Evolutionary conservation across 805 yeast species (phyloP).

Genomic region (Saccharomycopsis capsularis): DNA sequence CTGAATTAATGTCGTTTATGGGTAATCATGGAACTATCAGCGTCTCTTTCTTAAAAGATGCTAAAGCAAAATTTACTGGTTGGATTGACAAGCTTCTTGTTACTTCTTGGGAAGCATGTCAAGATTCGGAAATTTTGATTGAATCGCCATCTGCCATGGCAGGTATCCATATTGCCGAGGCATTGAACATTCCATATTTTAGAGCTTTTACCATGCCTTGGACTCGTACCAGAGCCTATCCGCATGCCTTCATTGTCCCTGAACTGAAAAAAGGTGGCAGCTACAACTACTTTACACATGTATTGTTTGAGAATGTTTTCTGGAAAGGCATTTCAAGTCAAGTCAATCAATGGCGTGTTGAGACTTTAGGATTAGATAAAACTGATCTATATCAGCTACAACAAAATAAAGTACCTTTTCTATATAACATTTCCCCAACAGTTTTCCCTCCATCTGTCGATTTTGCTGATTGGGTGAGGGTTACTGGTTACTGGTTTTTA

Average conservation of each 20-base stretch:
- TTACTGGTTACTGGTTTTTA: conserved; percentile 93
- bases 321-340: conserved; percentile 91
- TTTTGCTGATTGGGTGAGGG: conserved; percentile 91
- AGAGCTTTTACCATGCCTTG: conserved; percentile 98
- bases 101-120: conserved; percentile 84
- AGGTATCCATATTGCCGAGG: conserved; percentile 93
- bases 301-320: conserved; percentile 83
- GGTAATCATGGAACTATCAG: conserved; percentile 85
- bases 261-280: conserved; percentile 91
- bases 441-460: conserved; percentile 91
- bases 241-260: conserved; percentile 93
- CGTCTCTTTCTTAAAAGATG: conserved; percentile 76
- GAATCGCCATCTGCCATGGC: conserved; percentile 98
- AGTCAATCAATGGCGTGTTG: conserved; percentile 80
- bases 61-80: conserved; percentile 65
- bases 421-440: conserved; percentile 82
- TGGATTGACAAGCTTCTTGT: conserved; percentile 74
- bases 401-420: conserved; percentile 76
- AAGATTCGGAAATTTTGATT: conserved; percentile 68
- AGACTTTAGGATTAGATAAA: conserved; percentile 53
- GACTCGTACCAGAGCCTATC: conserved; percentile 93
- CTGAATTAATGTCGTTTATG: conserved; percentile 87
- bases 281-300: conserved; percentile 87
- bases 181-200: conserved; percentile 80
- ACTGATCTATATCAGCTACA: conserved; percentile 68